Base-by-base conservation (phyloP, 2,329 filamentous ascomycete species). In the Aspergillus fischeri region DNA sequence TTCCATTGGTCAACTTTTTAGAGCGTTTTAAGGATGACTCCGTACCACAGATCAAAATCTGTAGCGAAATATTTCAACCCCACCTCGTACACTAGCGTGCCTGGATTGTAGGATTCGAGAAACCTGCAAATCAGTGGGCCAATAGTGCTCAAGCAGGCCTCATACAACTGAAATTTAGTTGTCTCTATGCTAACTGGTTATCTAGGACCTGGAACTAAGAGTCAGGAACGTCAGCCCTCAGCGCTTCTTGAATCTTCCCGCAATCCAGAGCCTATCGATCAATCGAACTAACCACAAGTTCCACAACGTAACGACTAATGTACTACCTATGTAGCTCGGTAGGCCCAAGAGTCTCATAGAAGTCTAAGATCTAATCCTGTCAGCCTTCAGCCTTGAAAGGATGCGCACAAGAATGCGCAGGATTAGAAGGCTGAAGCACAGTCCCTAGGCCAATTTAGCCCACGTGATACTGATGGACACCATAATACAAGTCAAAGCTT, bases 371-470 rank as follows among this genome's bases (percentile, higher is more conserved):
- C 49, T 53, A 62, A 59, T 58, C 54, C 63, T 64, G 64, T 71
- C 68, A 72, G 70, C 66, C 71, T 72, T 71, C 70, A 72, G 68
- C 69, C 70, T 63, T 73, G 67, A 68, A 60, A 63, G 70, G 70
- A 70, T 70, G 65, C 66, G 62, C 63, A 48, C 57, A 51, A 47
- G 38, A 52, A 55, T 55, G 59, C 58, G 55, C 56, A 58, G 48
- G 56, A 38, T 6, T 38, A 38, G 32, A 38, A 63, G 60, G 56
- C 55, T 60, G 57, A 60, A 60, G 55, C 58, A 57, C 52, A 55
- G 55, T 60, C 59, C 57, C 61, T 14, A 57, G 45, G 49, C 28
- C 27, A 29, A 44, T 7, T 38, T 38, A 17, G 14, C 14, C 32
- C 32, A 38, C 14, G 14, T 38, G 32, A 38, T 7, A 7, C 32